These are phyloP conservation scores for Arthrobotrys iridis DNA, from an alignment of 2,329 filamentous ascomycete species.

Conservation along the genomic window DNA sequence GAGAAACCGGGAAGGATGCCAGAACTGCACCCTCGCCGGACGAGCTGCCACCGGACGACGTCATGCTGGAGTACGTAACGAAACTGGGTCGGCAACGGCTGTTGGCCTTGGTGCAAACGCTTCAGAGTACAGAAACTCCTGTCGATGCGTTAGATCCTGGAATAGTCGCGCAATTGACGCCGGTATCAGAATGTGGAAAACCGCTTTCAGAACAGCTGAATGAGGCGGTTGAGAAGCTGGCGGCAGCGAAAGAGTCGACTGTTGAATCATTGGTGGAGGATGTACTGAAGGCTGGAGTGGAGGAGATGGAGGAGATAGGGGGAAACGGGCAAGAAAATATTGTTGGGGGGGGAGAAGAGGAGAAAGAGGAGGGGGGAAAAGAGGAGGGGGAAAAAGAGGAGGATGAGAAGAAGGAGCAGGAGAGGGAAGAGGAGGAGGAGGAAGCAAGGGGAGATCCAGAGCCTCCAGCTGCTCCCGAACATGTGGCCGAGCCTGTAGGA, in stretches of 20 bases:
- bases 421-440: neutral
- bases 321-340: no score
- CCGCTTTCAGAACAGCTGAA: constrained; percentile 26
- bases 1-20: constrained; percentile 9
- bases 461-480: neutral
- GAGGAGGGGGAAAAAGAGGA: neutral
- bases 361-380: neutral
- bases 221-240: constrained; percentile 32
- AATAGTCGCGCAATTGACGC: constrained; percentile 39
- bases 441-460: neutral
- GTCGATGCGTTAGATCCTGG: neutral
- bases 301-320: neutral
- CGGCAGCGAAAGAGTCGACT: neutral
- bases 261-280: neutral
- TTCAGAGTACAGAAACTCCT: neutral
- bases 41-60: constrained; percentile 29
- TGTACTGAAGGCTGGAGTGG: neutral
- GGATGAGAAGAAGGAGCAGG: neutral
- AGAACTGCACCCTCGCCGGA: constrained; percentile 8
- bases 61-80: constrained; percentile 29
- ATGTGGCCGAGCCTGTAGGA: neutral
- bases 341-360: neutral
- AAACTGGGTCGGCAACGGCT: constrained; percentile 24
- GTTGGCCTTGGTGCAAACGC: constrained; percentile 20
- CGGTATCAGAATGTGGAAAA: constrained; percentile 43